These are phyloP conservation scores for Termitomyces sp. DNA, from an alignment of 768 basidiomycete species.

Conservation along the genomic window DNA sequence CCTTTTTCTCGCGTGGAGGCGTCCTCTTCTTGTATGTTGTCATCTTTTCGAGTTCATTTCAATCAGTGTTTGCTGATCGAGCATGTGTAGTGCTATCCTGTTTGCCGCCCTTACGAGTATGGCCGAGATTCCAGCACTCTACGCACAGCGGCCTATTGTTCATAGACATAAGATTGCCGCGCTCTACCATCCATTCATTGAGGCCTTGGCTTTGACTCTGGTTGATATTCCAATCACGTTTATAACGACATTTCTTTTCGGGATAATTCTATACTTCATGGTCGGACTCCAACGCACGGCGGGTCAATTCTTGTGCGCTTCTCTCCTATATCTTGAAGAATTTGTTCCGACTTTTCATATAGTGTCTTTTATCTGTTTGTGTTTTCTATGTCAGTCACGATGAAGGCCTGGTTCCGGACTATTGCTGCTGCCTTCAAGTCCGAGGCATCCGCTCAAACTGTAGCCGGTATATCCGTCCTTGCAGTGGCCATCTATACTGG, in stretches of 20 bases:
- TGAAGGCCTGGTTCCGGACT: constrained; percentile 74
- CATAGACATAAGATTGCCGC: constrained; percentile 51
- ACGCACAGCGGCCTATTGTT: constrained; percentile 55
- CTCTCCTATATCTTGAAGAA: neutral
- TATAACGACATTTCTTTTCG: constrained; percentile 38
- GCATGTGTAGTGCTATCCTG: constrained; percentile 5
- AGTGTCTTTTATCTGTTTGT: constrained; percentile 58
- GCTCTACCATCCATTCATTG: constrained; percentile 36
- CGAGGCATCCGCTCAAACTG: constrained; percentile 54
- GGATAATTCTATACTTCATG: constrained; percentile 56
- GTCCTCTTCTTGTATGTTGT: constrained; percentile 69
- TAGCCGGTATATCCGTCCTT: constrained; percentile 38
- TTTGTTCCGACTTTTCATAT: constrained; percentile 1
- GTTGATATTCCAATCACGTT: constrained; percentile 60
- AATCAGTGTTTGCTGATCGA: constrained; percentile 2
- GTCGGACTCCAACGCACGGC: constrained; percentile 52
- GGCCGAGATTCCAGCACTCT: constrained; percentile 35
- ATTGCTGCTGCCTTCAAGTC: constrained; percentile 54
- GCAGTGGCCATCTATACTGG: constrained; percentile 46
- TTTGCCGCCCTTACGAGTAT: constrained; percentile 9
- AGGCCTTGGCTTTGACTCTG: constrained; percentile 45
- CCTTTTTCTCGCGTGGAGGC: constrained; percentile 72
- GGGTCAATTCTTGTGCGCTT: constrained; percentile 59
- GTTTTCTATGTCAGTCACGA: constrained; percentile 51
- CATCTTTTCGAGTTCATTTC: neutral